Evolutionary conservation across 1,139 yeast genomes (phyloP), one percentile per base, ranked within the genome.

Genomic region (Kodamaea derodonti): DNA sequence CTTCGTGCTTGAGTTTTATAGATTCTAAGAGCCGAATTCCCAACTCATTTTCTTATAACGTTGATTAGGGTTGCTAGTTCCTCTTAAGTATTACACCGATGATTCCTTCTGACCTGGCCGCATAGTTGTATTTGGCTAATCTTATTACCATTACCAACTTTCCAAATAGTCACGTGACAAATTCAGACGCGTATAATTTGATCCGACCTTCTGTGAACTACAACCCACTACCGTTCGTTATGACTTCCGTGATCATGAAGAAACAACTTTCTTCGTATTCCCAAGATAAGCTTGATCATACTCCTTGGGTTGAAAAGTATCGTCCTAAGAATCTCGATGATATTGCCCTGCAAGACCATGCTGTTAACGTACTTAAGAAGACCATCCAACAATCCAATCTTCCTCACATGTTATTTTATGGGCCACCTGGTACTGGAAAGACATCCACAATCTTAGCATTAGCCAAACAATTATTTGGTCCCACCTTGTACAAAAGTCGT

Each of bases 391-490:
- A 94, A 2, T 84, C 92, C 30, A 90, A 92, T 54, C 63, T 88
- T 37, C 97, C 98, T 2, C 97, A 92, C 57, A 86, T 90, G 95
- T 64, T 92, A 32, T 90, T 90, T 61, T 90, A 90, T 55, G 97
- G 97, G 0, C 97, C 97, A 5, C 97, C 97, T 33, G 97, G 97
- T 22, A 90, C 97, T 0, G 97, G 97, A 41, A 90, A 90, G 52
- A 90, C 97, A 0, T 87, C 97, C 1, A 90, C 97, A 0, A 83
- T 90, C 32, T 63, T 90, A 34, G 97, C 97, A 2, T 65, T 90
- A 45, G 90, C 96, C 1, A 83, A 80, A 49, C 90, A 87, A 51
- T 62, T 90, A 31, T 90, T 78, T 52, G 97, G 76, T 0, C 92
- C 92, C 2, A 56, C 53, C 13, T 65, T 88, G 34, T 75, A 75